Conservation (phyloP, 1,139 yeast species). For the Debaryomyces udenii region DNA sequence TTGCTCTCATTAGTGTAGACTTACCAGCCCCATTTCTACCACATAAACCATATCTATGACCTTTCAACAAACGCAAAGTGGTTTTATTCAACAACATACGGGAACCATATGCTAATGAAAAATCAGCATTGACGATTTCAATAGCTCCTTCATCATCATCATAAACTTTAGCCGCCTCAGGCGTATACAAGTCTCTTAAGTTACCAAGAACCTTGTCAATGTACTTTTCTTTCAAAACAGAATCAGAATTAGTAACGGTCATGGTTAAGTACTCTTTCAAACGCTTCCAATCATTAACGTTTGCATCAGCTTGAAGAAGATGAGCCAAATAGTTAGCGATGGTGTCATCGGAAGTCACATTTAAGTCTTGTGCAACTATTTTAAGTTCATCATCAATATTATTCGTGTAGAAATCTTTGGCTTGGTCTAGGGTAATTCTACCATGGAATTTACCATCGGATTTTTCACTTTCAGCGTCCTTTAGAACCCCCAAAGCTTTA, state of each 20-base stretch:
- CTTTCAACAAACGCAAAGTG: conserved; percentile 80
- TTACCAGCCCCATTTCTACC: conserved; percentile 99
- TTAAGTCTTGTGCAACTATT: conserved; percentile 25
- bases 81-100: conserved; percentile 96
- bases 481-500: conserved; percentile 79
- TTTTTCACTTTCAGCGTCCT: conserved; percentile 74
- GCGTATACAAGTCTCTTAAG: conserved; percentile 68
- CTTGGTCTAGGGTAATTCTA: conserved; percentile 61
- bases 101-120: conserved; percentile 95
- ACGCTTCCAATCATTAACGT: conserved; percentile 89
- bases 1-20: conserved; percentile 95
- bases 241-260: conserved; percentile 40
- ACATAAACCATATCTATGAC: conserved; percentile 96
- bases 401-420: conserved; percentile 47
- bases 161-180: conserved; percentile 54
- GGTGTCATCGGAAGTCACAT: conserved; percentile 20
- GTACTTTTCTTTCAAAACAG: conserved; percentile 42
- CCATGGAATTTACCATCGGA: conserved; percentile 77
- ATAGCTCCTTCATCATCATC: conserved; percentile 70
- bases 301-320: conserved; percentile 71
- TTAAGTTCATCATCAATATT: conserved; percentile 34
- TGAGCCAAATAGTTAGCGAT: conserved; percentile 54
- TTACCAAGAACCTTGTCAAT: conserved; percentile 52
- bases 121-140: conserved; percentile 90
- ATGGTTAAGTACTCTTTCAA: conserved; percentile 57